Conservation (phyloP, 2,329 filamentous ascomycete species). For the Colletotrichum sp. region DNA sequence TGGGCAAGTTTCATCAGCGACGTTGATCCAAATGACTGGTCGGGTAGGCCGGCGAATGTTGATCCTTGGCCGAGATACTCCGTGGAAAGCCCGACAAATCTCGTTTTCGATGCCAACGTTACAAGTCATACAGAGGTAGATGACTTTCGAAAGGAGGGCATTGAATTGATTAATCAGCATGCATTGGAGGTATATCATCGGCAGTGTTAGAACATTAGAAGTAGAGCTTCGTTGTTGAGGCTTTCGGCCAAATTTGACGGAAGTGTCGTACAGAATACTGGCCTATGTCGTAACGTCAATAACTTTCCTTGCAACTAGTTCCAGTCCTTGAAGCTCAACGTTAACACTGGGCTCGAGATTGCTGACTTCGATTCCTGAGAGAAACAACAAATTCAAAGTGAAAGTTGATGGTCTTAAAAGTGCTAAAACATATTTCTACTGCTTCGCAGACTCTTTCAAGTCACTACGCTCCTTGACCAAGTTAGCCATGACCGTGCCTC, state of each 20-base stretch:
- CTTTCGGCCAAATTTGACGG: neutral
- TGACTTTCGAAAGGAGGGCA: neutral
- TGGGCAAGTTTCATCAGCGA: neutral
- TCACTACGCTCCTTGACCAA: constrained; percentile 35
- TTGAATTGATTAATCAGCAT: neutral
- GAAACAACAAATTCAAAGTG: accelerated
- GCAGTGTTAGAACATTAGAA: neutral
- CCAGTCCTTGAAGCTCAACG: too few species aligned
- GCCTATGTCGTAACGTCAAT: too few species aligned
- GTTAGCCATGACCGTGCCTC: constrained; percentile 32
- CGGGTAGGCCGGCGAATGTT: neutral
- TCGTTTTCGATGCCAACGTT: neutral
- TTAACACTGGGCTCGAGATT: too few species aligned
- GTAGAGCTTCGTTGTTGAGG: neutral
- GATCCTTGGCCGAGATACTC: neutral
- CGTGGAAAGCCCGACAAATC: neutral
- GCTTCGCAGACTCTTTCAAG: constrained; percentile 24
- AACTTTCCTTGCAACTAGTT: too few species aligned
- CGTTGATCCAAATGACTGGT: neutral
- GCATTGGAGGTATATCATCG: neutral
- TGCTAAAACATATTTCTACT: neutral
- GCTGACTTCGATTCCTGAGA: neutral
- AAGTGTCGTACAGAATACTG: neutral
- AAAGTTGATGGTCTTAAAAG: accelerated
- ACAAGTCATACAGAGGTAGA: neutral